Conservation (phyloP, 2,329 filamentous ascomycete species). For the Trichophyton mentagrophytes region DNA sequence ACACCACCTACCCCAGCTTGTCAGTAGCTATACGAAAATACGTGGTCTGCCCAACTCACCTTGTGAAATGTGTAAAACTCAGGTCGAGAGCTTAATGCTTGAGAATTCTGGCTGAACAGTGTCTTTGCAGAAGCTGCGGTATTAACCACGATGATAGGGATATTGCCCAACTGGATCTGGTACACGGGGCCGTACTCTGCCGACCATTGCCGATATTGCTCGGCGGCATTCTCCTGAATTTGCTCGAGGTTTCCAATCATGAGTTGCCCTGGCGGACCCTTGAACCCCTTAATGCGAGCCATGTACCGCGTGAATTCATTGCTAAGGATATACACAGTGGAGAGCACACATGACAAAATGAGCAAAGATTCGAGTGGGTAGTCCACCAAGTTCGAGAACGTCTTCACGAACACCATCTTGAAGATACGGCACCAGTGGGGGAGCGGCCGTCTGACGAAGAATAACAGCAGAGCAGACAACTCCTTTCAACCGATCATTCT, state of each 20-base stretch:
- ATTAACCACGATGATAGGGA: constrained; percentile 45
- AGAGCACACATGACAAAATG: constrained; percentile 15
- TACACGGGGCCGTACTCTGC: constrained; percentile 40
- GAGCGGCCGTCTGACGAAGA: neutral
- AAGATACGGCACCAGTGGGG: neutral
- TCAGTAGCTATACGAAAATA: neutral
- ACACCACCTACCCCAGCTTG: constrained; percentile 40
- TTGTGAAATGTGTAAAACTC: constrained; percentile 50
- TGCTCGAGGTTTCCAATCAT: constrained; percentile 45
- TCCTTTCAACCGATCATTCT: neutral
- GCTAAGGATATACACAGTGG: constrained; percentile 35
- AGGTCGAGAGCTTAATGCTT: constrained; percentile 43
- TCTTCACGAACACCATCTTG: neutral
- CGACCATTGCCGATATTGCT: constrained; percentile 45
- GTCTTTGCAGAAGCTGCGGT: constrained; percentile 39
- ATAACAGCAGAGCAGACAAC: neutral
- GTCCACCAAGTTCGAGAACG: neutral
- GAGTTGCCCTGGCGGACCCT: constrained; percentile 40
- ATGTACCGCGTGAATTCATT: constrained; percentile 39
- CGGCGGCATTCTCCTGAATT: constrained; percentile 43
- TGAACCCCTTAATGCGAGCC: constrained; percentile 36
- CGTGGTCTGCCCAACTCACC: constrained; percentile 21
- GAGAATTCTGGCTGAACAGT: constrained; percentile 42
- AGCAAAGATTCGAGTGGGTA: neutral
- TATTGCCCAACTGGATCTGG: constrained; percentile 46